phyloP scores from a whole-genome alignment of 2,329 filamentous ascomycete species.

The Clarireedia hainanense region DNA sequence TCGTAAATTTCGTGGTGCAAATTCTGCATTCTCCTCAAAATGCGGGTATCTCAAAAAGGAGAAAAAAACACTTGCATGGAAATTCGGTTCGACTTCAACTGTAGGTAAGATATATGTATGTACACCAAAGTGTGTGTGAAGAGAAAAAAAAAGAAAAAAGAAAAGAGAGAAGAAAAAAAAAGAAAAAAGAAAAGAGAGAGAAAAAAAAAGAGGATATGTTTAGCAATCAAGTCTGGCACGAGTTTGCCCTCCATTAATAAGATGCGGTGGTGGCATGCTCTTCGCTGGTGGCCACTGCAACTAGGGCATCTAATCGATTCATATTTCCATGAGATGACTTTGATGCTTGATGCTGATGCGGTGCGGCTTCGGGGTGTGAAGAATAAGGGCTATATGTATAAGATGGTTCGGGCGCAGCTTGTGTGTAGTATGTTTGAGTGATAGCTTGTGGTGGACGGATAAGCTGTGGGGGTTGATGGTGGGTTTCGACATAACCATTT shows the following conservation, averaged over 20 bases:
- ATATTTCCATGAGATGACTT: slow-evolving; percentile 37
- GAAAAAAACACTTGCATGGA: background rate
- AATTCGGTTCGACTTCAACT: too few species aligned
- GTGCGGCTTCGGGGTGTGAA: slow-evolving; percentile 26
- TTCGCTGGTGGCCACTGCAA: slow-evolving; percentile 57
- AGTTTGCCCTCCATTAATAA: background rate
- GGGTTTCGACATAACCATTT: slow-evolving; percentile 39
- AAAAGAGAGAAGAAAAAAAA: too few species aligned
- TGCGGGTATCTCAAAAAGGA: background rate
- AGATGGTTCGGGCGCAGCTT: slow-evolving; percentile 10
- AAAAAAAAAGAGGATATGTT: too few species aligned
- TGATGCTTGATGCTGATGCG: slow-evolving; percentile 29
- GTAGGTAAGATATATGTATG: background rate
- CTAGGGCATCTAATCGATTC: slow-evolving; percentile 51
- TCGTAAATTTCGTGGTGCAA: too few species aligned
- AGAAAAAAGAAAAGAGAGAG: too few species aligned
- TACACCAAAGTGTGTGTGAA: background rate
- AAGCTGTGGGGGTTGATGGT: slow-evolving; percentile 19
- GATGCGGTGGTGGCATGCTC: slow-evolving; percentile 32
- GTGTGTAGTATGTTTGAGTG: slow-evolving; percentile 17
- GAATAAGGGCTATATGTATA: slow-evolving; percentile 22
- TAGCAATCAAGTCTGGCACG: too few species aligned
- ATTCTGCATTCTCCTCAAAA: background rate
- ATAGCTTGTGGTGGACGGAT: slow-evolving; percentile 14
- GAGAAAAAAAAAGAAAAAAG: too few species aligned